Evolutionary conservation across 768 basidiomycete genomes (phyloP).

Genomic region (Lactarius deliciosus): DNA sequence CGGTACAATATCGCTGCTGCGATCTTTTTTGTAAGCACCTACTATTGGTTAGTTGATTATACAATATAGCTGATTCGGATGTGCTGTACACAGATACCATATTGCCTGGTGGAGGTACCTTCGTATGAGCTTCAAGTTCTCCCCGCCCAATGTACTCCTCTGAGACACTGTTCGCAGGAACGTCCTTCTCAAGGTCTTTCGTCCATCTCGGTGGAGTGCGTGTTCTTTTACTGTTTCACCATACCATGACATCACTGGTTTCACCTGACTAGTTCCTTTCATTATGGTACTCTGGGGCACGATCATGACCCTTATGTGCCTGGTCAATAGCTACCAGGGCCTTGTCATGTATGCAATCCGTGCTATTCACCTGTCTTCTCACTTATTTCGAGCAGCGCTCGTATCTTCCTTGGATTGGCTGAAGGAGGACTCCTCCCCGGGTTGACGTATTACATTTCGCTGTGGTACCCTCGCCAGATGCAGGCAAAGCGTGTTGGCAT

Average conservation of each 20-base stretch:
- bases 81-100: constrained; percentile 36
- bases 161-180: constrained; percentile 34
- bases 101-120: constrained; percentile 41
- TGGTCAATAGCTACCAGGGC: constrained; percentile 38
- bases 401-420: constrained; percentile 47
- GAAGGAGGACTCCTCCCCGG: constrained; percentile 46
- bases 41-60: neutral
- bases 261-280: constrained; percentile 37
- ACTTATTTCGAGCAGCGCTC: constrained; percentile 33
- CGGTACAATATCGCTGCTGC: constrained; percentile 42
- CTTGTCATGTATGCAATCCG: constrained; percentile 36
- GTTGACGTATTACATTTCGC: constrained; percentile 47
- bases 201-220: constrained; percentile 41
- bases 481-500: constrained; percentile 57
- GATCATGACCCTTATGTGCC: constrained; percentile 42
- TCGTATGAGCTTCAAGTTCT: constrained; percentile 34
- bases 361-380: neutral
- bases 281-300: constrained; percentile 44
- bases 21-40: constrained; percentile 39
- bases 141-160: neutral
- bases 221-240: constrained; percentile 3
- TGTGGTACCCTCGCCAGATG: constrained; percentile 62
- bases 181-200: constrained; percentile 39
- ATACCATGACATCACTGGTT: neutral
- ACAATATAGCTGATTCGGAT: neutral